Evolutionary conservation across 2,329 filamentous ascomycete genomes (phyloP), one percentile per base, ranked within the genome.

Genomic region (Colletotrichum euphorbiae): DNA sequence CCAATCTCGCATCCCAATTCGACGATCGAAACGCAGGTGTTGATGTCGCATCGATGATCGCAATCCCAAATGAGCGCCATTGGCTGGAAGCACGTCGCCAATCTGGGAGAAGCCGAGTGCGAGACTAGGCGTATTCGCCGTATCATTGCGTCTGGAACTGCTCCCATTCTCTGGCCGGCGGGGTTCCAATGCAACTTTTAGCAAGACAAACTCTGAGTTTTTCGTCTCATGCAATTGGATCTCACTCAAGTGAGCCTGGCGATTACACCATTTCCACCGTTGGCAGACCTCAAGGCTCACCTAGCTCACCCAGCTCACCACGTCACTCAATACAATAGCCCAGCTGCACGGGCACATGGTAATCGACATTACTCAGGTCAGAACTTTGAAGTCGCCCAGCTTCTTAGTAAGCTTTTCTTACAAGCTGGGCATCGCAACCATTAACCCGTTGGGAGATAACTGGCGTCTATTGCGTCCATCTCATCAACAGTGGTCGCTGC

Each of bases 351-450:
- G 63, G 42, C 48, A 62, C 58, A 43, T 51, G 58, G 36, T 45
- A 58, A 42, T 50, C 36, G 31, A 28, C 15, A 24, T 58, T 36
- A 36, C 2, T 28, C 12, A 46, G 28, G 31, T 4, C 42, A 28
- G 17, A 17, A 58, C 24, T 46, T 42, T 36, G 50, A n/a, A 58
- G n/a, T 17, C 17, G 24, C 28, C 24, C 43, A 28, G 28, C 40
- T 33, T 57, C 40, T 15, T 24, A 19, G 42, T 12, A 9, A 33
- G n/a, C 15, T 6, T 19, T n/a, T 43, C 38, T 40, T 45, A 2
- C 28, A 28, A 28, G 28, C 28, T 62, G 59, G 63, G n/a, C 58
- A 55, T 56, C 58, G 58, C 63, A 19, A 62, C n/a, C 19, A 40
- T 33, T 56, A 50, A 6, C 43, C 48, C 31, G 15, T 50, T 67